Conservation (phyloP, 2,329 filamentous ascomycete species). For the Sporothrix dimorphospora region DNA sequence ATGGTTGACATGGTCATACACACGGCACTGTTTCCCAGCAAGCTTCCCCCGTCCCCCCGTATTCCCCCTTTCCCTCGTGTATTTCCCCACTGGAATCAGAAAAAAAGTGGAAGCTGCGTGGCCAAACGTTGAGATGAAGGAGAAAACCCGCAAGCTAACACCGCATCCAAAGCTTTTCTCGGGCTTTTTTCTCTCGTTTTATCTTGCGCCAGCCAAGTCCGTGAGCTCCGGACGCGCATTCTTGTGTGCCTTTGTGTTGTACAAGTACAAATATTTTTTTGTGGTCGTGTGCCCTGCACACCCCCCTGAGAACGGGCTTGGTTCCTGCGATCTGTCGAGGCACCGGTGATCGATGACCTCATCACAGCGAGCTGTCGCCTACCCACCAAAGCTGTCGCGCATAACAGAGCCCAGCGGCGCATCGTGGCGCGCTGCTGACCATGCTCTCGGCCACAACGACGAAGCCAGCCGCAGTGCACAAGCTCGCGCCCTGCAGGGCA, state of each 20-base stretch:
- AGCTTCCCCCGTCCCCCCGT: background rate
- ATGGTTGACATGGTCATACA: background rate
- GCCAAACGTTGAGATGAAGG: background rate
- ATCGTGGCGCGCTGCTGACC: constrained; percentile 39
- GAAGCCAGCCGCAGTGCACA: constrained; percentile 29
- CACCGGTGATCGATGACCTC: constrained; percentile 20
- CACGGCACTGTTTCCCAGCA: background rate
- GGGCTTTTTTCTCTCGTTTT: constrained; percentile 3
- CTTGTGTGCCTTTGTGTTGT: background rate
- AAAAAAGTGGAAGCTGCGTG: background rate
- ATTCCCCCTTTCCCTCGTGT: background rate
- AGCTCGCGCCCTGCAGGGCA: constrained; percentile 17
- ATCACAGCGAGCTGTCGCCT: background rate
- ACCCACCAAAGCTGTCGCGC: constrained; percentile 26
- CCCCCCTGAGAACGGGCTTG: background rate
- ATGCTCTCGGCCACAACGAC: constrained; percentile 24
- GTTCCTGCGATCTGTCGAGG: constrained; percentile 4
- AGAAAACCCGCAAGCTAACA: constrained; percentile 19
- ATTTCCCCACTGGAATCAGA: background rate
- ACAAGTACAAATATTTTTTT: background rate
- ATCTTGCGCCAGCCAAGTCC: background rate
- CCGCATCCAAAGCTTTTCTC: background rate
- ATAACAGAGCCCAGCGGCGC: constrained; percentile 34
- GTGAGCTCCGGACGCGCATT: background rate
- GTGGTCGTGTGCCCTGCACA: background rate